Base-by-base conservation (phyloP, 1,284 basidiomycete species). In the Butyriboletus appendiculatus region DNA sequence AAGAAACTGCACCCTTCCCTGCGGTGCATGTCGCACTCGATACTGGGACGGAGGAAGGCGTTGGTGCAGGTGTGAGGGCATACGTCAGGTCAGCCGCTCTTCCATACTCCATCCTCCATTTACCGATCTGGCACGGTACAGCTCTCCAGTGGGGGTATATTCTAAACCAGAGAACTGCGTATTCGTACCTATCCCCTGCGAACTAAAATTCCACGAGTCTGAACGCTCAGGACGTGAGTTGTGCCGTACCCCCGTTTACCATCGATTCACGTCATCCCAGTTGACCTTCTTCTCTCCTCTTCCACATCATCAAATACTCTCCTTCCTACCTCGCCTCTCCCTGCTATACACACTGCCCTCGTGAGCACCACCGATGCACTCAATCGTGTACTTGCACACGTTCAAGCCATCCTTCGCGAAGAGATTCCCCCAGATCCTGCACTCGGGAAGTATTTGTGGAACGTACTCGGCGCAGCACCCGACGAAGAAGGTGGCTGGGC, bases 21-120 rank as follows among this genome's bases (percentile, higher is more conserved):
- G 95, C 97, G 5, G 85, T 99, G 42, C 96, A 99, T 73, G 79
- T 99, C 49, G 92, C 94, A 12, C 78, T 99, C 43, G 94, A 97
- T 75, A 96, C 96, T 14, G 89, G 90, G 26, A 80, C 85, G 18
- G 84, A 87, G 56, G 79, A 83, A 54, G 87, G 84, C 20, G 76
- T 85, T 54, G 82, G 88, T 54, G 82, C 94, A 26, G 88, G 93
- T 48, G 88, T 98, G 26, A 91, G 90, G 70, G 93, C 93, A 47
- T 98, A 88, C 74, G 81, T 96, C 58, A 92, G 93, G 88, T 91
- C 58, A 55, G 80, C 73, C 20, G 2, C 20, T 42, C 14, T 32
- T 24, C 35, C 50, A 30, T 26, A 4, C 45, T 28, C 37, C 45
- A 42, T 28, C 24, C 24, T 48, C 30, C 30, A 33, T 52, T 18